Conservation (phyloP, 139 green algal species). For the Raphidocelis subcapitata region DNA sequence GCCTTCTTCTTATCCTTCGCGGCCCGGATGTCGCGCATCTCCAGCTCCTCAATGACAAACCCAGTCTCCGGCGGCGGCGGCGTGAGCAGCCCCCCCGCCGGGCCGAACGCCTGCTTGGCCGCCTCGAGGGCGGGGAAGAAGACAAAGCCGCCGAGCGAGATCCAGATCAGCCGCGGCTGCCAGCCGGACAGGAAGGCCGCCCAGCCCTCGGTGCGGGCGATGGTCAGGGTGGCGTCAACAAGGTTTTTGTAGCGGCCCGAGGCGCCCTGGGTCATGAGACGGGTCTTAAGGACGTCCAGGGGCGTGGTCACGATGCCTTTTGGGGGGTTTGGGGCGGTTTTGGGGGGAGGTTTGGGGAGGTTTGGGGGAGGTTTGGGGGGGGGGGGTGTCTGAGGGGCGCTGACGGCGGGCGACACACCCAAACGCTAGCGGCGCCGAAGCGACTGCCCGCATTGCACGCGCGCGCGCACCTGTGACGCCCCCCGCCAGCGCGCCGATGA, state of each 20-base stretch:
- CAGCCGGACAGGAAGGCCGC: slow-evolving; percentile 87
- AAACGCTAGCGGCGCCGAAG: too few species aligned
- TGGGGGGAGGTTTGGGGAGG: neutral
- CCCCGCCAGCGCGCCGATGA: slow-evolving; percentile 76
- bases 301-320: slow-evolving; percentile 87
- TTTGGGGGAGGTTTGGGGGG: neutral
- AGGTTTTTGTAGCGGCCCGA: slow-evolving; percentile 58
- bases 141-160: slow-evolving; percentile 90
- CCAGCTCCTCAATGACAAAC: slow-evolving; percentile 31
- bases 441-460: too few species aligned
- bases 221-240: slow-evolving; percentile 58
- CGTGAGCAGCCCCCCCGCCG: slow-evolving; percentile 16
- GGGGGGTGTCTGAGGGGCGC: too few species aligned
- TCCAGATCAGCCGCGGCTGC: slow-evolving; percentile 95
- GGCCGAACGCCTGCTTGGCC: slow-evolving; percentile 47
- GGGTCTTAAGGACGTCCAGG: slow-evolving; percentile 93
- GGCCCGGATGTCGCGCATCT: neutral
- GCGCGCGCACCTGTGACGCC: slow-evolving; percentile 70
- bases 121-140: slow-evolving; percentile 85
- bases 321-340: neutral
- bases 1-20: neutral
- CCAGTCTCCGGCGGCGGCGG: slow-evolving; percentile 1
- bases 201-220: slow-evolving; percentile 79
- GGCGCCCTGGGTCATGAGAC: slow-evolving; percentile 88
- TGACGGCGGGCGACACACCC: neutral